Base-by-base conservation (phyloP, 139 green algal genomes). In the Chlamydomonas applanata region DNA sequence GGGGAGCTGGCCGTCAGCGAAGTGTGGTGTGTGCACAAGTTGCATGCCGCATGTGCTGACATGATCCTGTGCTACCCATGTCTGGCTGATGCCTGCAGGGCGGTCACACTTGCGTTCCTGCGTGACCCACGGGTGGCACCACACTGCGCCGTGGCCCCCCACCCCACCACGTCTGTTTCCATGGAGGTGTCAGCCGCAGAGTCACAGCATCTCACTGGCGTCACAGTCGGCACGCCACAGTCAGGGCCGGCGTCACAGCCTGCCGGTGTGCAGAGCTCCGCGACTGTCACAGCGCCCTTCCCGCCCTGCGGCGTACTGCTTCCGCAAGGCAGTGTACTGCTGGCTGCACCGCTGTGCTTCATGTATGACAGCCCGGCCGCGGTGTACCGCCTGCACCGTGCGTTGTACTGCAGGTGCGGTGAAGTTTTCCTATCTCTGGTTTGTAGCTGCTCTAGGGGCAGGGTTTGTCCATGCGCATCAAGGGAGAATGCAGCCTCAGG, bases 261-360 rank as follows among this genome's bases (percentile, higher is more conserved):
- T 34, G 34, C 24, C 63, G 65, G n/a, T 20, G 45, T 61, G 54
- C 29, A 49, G 40, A 11, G 40, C 40, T 49, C 40, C 7, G 11
- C 40, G 7, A 49, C 40, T 49, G 40, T 49, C 40, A 49, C 40
- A 49, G 40, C 40, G 40, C 30, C 40, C 9, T 90, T 86, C 76
- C 85, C 85, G 0, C 79, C 85, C 17, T 75, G 77, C 35, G 64
- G 82, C 25, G 71, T 90, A 4, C 40, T 91, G 70, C 86, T 78
- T 5, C 36, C 64, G 4, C 64, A 71, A 36, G 73, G 86, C 33
- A 3, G 64, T 60, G 61, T 62, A 25, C 67, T 75, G 59, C 80
- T 88, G 22, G 78, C 79, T 2, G 89, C 81, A 13, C 89, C 89
- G 2, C 75, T 93, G 63, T 89, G 80, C 62, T 92, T 87, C 74